Base-by-base conservation (phyloP, 345 rosid genomes). In the Sisymbrium altissimum region DNA sequence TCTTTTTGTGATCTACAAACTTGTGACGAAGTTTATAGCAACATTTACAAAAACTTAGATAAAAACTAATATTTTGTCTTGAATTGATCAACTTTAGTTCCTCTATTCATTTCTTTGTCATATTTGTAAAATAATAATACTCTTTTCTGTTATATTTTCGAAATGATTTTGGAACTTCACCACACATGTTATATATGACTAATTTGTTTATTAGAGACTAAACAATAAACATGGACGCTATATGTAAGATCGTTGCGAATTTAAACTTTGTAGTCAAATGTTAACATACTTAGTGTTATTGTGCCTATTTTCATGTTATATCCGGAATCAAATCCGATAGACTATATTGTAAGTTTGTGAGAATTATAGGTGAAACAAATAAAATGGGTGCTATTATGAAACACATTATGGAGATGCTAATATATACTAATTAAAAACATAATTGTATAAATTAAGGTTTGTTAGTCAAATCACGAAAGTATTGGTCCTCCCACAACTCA, bases 401-500 rank as follows among this genome's bases (percentile, higher is more conserved):
- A 54, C 27, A 29, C 36, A 54, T 54, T 27, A 54, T 36, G 59
- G 59, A 54, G 46, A 19, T 38, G 32, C 15, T 59, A 59, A 59
- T 38, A n/a, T n/a, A n/a, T n/a, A 59, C 32, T 59, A 21, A 19
- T 38, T 1, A n/a, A 23, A 23, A 23, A 23, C n/a, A 0, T 19
- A 19, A 19, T 12, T 10, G 29, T 18, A 36, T 59, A 19, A 21
- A 35, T 39, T 23, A 73, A 55, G 77, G 56, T 23, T 73, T 64
- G 3, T 57, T 27, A 35, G 58, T 48, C 40, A 75, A 18, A 38
- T 68, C 21, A 17, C 60, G 39, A 84, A 82, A 86, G 65, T 80
- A 81, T 35, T 81, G 77, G 25, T 70, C 39, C 54, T 84, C 91
- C 93, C 88, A 85, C 55, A 33, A 43, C 74, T 84, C 90, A 21